Evolutionary conservation across 1,284 basidiomycete genomes (phyloP).

Genomic region (Apiotrichum veenhuisii): DNA sequence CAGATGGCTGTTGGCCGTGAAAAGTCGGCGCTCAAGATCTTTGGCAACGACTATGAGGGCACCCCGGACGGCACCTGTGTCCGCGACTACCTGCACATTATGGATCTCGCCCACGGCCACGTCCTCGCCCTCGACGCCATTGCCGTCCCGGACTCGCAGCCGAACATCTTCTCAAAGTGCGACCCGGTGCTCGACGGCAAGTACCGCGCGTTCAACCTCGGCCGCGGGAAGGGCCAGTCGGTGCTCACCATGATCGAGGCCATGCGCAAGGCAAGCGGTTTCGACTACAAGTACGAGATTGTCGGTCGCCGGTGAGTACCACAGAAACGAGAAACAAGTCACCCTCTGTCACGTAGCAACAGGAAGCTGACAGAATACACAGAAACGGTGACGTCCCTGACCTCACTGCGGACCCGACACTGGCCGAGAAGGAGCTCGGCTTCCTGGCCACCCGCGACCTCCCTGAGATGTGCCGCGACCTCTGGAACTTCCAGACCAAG

Average conservation of each 20-base stretch:
- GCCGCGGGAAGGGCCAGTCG: constrained; percentile 86
- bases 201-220: constrained; percentile 95
- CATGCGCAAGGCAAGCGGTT: constrained; percentile 84
- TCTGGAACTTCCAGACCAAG: constrained; percentile 89
- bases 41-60: constrained; percentile 95
- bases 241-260: constrained; percentile 93
- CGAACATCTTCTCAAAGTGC: constrained; percentile 46
- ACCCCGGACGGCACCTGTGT: constrained; percentile 86
- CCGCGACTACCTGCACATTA: constrained; percentile 95
- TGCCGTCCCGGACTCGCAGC: constrained; percentile 25
- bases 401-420: constrained; percentile 85
- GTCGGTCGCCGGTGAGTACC: constrained; percentile 74
- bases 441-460: constrained; percentile 80
- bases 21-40: constrained; percentile 79
- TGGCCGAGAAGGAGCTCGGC: constrained; percentile 90
- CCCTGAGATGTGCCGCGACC: constrained; percentile 82
- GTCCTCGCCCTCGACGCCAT: constrained; percentile 80
- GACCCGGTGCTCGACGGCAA: constrained; percentile 48
- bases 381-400: constrained; percentile 95
- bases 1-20: constrained; percentile 94
- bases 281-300: constrained; percentile 64
- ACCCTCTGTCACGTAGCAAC: background rate
- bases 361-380: background rate
- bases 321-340: background rate
- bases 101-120: constrained; percentile 92